Base-by-base conservation (phyloP, 306 rosid genomes). In the Vachellia pachyceras region DNA sequence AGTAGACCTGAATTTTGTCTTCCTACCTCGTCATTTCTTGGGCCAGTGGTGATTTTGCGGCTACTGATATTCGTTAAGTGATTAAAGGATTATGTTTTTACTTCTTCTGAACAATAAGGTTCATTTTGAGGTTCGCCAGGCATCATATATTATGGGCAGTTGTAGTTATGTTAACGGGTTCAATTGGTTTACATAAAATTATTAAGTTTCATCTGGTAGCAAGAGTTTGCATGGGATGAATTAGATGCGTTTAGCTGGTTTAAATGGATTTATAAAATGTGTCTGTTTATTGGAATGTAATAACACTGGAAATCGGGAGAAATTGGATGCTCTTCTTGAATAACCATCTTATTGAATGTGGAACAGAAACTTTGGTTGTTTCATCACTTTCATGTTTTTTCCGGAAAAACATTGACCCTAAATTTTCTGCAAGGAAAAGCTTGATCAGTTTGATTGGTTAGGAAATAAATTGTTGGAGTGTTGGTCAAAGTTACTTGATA, bases 191-290 rank as follows among this genome's bases (percentile, higher is more conserved):
- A n/a, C 58, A 49, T 45, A 64, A 20, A 50, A 55, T 55, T 55
- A 20, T 55, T 7, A 20, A 55, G 63, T 55, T 72, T 66, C 42
- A 2, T 72, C 7, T 18, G 25, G 69, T 79, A 45, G 71, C 9
- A 39, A 76, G 36, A 20, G 46, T 64, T 55, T 37, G 70, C 67
- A 58, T 80, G 52, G 18, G 50, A 29, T 76, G 82, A 72, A 71
- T 54, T 40, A 76, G 75, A 20, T 65, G 63, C 5, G 47, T 79
- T 37, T 39, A 86, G 81, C 66, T 77, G 82, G 68, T 77, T 86
- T 29, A 45, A 39, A 39, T 68, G 50, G 60, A 85, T 71, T 1
- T 5, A 15, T 66, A 23, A 14, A 55, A 29, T 57, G 52, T 40
- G 14, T 76, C 77, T 77, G 50, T 66, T 66, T 15, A 61, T 45